Conservation (phyloP, 495 filamentous ascomycete genomes). For the Penicillium soppii region DNA sequence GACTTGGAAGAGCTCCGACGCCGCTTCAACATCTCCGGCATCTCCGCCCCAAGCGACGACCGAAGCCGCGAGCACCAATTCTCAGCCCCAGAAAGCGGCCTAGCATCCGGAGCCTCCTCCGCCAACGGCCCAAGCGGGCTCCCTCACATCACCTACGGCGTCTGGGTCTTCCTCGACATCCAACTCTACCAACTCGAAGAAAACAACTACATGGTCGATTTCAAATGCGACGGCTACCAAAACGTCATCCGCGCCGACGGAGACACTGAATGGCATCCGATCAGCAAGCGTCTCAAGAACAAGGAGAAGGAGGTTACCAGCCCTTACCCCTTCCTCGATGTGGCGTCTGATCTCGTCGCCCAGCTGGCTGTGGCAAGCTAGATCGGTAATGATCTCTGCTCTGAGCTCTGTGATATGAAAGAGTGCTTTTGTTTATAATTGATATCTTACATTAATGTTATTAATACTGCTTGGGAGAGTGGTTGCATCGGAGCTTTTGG, state of each 20-base stretch:
- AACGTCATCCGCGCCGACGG: conserved; percentile 57
- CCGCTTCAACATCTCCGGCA: conserved; percentile 46
- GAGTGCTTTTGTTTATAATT: conserved; percentile 4
- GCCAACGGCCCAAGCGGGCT: conserved; percentile 37
- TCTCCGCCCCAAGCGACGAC: conserved; percentile 36
- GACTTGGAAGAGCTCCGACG: conserved; percentile 54
- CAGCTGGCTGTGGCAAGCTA: conserved; percentile 51
- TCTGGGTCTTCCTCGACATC: conserved; percentile 85
- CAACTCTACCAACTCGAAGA: conserved; percentile 95
- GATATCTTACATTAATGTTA: conserved; percentile 1
- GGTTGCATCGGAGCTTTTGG: conserved; percentile 3
- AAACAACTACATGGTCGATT: conserved; percentile 93
- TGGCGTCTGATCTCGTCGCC: conserved; percentile 54
- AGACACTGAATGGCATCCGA: conserved; percentile 45
- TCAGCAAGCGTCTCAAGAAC: conserved; percentile 48
- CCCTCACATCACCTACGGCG: conserved; percentile 41
- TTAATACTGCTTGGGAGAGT: conserved; percentile 3
- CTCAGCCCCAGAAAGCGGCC: conserved; percentile 25
- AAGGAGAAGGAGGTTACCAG: conserved; percentile 57
- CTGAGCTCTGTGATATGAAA: neutral
- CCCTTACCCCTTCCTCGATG: conserved; percentile 56
- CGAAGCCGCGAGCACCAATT: conserved; percentile 24
- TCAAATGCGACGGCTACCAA: conserved; percentile 98
- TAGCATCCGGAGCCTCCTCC: conserved; percentile 40
- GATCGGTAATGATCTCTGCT: neutral